Evolutionary conservation across 257 asterid species (phyloP).

Genomic region (Ballota nigra): DNA sequence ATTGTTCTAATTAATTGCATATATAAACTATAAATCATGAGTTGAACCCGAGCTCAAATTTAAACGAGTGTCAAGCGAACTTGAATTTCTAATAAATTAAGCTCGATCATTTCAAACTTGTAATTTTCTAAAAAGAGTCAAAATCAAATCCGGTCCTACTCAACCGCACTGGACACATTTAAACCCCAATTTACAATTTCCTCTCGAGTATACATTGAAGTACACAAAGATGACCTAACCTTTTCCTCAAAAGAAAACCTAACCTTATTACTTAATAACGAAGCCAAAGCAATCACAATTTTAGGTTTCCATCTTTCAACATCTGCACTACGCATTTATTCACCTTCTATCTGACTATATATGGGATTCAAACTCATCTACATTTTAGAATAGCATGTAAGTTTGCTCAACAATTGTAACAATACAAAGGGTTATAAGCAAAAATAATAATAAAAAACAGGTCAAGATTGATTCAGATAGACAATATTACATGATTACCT

Average conservation of each 20-base stretch:
- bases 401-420: neutral
- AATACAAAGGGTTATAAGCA: no score
- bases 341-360: neutral
- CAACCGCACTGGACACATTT: neutral
- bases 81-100: no score
- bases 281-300: neutral
- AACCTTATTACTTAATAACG: neutral
- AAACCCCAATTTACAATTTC: neutral
- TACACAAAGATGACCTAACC: neutral
- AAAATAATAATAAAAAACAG: no score
- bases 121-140: neutral
- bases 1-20: no score
- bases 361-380: neutral
- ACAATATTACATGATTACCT: neutral
- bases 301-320: conserved; percentile 9
- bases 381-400: neutral
- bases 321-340: neutral
- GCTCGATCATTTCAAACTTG: no score
- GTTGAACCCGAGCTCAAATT: no score
- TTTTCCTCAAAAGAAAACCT: neutral
- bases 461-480: neutral
- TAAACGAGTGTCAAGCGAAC: no score
- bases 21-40: no score
- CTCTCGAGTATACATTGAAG: neutral
- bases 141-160: neutral